phyloP scores from a whole-genome alignment of 139 green algal species.

The Tetraselmis chui region DNA sequence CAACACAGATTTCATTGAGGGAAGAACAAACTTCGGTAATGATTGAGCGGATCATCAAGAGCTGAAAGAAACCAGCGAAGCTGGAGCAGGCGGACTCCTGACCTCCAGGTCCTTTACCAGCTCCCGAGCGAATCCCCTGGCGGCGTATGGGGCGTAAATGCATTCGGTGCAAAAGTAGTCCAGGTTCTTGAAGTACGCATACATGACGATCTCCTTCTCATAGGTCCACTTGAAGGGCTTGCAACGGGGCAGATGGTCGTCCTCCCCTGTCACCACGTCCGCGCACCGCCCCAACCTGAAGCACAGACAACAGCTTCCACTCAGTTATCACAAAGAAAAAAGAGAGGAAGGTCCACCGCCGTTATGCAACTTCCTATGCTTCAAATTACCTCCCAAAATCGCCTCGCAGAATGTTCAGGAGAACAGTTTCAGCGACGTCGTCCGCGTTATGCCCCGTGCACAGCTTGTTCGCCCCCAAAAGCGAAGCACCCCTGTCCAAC shows the following conservation, averaged over 20 bases:
- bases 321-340: too few relatives aligned
- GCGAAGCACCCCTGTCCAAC: constrained; percentile 75
- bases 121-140: constrained; percentile 82
- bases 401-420: constrained; percentile 91
- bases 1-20: constrained; percentile 4
- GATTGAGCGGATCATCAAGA: neutral
- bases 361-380: too few relatives aligned
- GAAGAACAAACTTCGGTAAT: constrained; percentile 1
- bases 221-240: constrained; percentile 97
- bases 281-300: constrained; percentile 77
- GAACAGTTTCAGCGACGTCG: constrained; percentile 93
- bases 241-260: constrained; percentile 70
- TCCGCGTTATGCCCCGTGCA: constrained; percentile 95
- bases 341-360: too few relatives aligned
- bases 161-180: constrained; percentile 81
- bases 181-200: constrained; percentile 93
- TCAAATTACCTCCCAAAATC: constrained; percentile 38
- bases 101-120: constrained; percentile 95
- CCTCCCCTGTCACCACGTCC: constrained; percentile 69
- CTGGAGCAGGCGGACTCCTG: neutral
- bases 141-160: constrained; percentile 90
- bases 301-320: neutral
- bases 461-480: constrained; percentile 65
- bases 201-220: constrained; percentile 99
- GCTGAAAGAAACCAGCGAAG: neutral